Conservation (phyloP, 1,284 basidiomycete genomes). For the Cerioporus squamosus region DNA sequence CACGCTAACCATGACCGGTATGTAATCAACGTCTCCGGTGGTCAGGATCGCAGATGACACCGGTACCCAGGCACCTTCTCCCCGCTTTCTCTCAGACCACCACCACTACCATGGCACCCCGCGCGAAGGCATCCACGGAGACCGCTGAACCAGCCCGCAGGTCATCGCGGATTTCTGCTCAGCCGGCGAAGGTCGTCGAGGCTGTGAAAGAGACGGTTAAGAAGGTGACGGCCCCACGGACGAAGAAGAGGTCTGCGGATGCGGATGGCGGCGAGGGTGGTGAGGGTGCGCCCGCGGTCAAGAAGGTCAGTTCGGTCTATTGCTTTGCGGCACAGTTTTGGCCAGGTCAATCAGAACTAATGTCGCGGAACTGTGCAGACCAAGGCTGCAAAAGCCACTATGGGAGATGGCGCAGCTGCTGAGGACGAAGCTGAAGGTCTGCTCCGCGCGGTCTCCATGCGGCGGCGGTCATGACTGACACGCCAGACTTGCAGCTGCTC, state of each 20-base stretch:
- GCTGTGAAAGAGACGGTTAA: constrained; percentile 21
- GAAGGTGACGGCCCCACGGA: constrained; percentile 25
- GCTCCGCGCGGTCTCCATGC: not conserved
- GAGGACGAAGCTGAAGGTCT: constrained; percentile 11
- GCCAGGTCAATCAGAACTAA: not conserved
- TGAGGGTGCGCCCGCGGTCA: constrained; percentile 29
- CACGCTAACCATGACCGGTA: constrained; percentile 19
- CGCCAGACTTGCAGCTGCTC: not conserved
- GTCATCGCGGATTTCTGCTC: constrained; percentile 35
- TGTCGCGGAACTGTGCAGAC: constrained; percentile 14
- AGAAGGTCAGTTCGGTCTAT: constrained; percentile 30
- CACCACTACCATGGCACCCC: constrained; percentile 24
- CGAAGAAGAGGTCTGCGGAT: constrained; percentile 32
- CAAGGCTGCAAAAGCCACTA: constrained; percentile 24
- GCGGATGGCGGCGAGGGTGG: constrained; percentile 20
- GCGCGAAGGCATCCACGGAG: constrained; percentile 25
- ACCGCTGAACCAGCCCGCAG: constrained; percentile 29
- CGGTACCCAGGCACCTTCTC: constrained; percentile 19
- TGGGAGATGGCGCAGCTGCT: constrained; percentile 18
- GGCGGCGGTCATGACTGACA: not conserved
- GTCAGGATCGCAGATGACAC: not conserved
- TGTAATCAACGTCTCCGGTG: constrained; percentile 15
- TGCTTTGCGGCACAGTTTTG: not conserved
- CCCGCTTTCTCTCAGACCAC: constrained; percentile 12
- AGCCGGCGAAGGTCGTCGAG: constrained; percentile 31